Conservation (phyloP, 169 alveolate genomes). For the Plasmodium ovale region DNA sequence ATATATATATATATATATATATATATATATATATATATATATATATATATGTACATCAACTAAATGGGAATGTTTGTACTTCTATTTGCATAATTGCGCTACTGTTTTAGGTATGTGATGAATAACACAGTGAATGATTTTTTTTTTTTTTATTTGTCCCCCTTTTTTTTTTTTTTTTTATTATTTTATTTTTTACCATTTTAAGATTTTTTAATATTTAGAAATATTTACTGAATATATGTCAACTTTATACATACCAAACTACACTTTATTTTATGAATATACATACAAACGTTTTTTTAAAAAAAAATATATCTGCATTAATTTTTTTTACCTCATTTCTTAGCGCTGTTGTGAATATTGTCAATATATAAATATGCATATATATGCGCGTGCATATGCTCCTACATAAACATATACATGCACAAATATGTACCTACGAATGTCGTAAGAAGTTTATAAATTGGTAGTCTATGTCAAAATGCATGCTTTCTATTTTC, state of each 20-base stretch:
- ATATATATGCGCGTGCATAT: slow-evolving; percentile 12
- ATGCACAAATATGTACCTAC: background rate
- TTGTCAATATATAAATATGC: slow-evolving; percentile 6
- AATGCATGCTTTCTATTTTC: background rate
- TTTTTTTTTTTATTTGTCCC: too few species aligned
- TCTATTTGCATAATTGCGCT: background rate
- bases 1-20: slow-evolving; percentile 7
- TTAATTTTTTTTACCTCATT: background rate
- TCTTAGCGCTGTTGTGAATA: background rate
- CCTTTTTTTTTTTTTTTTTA: background rate
- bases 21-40: too few species aligned
- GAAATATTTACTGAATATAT: slow-evolving; percentile 11
- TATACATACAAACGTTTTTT: background rate
- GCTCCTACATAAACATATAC: background rate
- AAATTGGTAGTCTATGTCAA: too few species aligned
- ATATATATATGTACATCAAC: background rate
- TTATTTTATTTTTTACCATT: background rate
- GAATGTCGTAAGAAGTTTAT: slow-evolving; percentile 3
- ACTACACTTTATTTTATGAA: too few species aligned
- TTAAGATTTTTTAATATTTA: slow-evolving; percentile 13
- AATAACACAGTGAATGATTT: too few species aligned
- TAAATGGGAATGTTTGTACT: too few species aligned
- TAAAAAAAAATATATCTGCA: too few species aligned
- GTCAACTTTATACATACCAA: slow-evolving; percentile 1
- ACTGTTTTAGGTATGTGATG: background rate